These are phyloP conservation scores for Solanum hybrid DNA, from an alignment of 305 asterid species.

Conservation along the genomic window DNA sequence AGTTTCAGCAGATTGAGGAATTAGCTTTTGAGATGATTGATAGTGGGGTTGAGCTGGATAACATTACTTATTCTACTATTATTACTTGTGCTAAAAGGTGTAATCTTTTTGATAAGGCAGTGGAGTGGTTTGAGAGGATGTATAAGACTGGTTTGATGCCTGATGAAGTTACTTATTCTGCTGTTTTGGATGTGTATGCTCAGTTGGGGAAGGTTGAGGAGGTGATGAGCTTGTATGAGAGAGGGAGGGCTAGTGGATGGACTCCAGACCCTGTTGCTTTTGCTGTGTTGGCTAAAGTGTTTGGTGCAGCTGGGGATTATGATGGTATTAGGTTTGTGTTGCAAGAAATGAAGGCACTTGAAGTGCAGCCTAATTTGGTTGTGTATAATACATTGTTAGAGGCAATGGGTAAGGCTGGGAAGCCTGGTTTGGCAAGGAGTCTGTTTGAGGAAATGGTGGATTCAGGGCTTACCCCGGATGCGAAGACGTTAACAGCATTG, in stretches of 20 bases:
- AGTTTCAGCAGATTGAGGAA: conserved; percentile 59
- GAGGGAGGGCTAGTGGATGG: conserved; percentile 94
- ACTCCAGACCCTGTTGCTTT: conserved; percentile 76
- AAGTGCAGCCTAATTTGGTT: conserved; percentile 66
- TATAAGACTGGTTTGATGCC: conserved; percentile 91
- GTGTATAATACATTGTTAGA: conserved; percentile 79
- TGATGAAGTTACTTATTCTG: conserved; percentile 94
- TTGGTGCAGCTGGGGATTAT: conserved; percentile 90
- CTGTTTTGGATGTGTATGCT: conserved; percentile 82
- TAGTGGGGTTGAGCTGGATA: conserved; percentile 58
- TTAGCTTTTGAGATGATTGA: conserved; percentile 82
- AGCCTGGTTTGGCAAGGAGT: conserved; percentile 78
- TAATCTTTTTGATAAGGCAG: conserved; percentile 70
- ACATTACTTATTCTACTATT: conserved; percentile 83
- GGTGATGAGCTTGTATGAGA: conserved; percentile 79
- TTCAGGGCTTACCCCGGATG: conserved; percentile 59
- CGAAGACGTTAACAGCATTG: conserved; percentile 68
- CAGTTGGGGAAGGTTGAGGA: conserved; percentile 76
- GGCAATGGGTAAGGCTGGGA: conserved; percentile 87
- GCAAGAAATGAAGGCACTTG: conserved; percentile 75
- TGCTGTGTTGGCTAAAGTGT: conserved; percentile 72
- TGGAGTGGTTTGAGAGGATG: conserved; percentile 97
- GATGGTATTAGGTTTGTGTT: conserved; percentile 78
- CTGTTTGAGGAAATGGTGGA: conserved; percentile 86
- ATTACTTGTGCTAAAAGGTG: conserved; percentile 87